These are phyloP conservation scores for Globisporangium middletonii DNA, from an alignment of 352 stramenopile species.

Conservation along the genomic window DNA sequence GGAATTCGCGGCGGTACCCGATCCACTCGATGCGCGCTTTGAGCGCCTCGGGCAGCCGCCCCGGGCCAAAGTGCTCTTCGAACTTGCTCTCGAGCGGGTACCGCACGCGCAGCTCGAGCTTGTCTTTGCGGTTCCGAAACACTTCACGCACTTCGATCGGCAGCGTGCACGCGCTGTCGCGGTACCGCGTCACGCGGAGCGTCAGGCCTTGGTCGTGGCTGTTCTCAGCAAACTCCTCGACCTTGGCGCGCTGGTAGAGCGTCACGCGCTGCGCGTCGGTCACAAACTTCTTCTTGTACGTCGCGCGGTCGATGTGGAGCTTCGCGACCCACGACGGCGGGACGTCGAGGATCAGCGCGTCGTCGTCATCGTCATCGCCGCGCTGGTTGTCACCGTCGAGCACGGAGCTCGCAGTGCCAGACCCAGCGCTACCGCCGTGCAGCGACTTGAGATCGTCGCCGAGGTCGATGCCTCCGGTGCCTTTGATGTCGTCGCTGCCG, in stretches of 20 bases:
- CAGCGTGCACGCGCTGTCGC: constrained; percentile 69
- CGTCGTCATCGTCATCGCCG: constrained; percentile 36
- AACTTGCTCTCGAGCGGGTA: constrained; percentile 85
- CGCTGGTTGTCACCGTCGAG: constrained; percentile 49
- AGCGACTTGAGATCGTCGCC: constrained; percentile 57
- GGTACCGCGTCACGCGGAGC: constrained; percentile 78
- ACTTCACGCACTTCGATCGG: constrained; percentile 87
- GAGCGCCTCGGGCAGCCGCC: constrained; percentile 66
- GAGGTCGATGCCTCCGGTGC: constrained; percentile 31
- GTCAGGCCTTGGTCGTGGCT: constrained; percentile 87
- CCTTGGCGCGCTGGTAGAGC: constrained; percentile 87
- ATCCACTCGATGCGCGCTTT: constrained; percentile 82
- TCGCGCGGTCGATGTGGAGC: constrained; percentile 60
- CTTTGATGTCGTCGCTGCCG: constrained; percentile 41
- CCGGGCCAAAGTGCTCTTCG: constrained; percentile 74
- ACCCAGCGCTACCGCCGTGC: constrained; percentile 1
- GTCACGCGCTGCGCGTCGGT: constrained; percentile 79
- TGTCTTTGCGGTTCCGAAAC: constrained; percentile 91
- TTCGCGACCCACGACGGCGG: constrained; percentile 82
- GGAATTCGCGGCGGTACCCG: constrained; percentile 78
- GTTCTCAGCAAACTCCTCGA: constrained; percentile 91
- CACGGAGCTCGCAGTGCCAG: background rate
- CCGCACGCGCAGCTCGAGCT: constrained; percentile 69
- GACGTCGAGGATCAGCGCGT: constrained; percentile 75
- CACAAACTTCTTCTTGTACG: constrained; percentile 85